Conservation (phyloP, 768 basidiomycete species). For the Boletus huronensis region DNA sequence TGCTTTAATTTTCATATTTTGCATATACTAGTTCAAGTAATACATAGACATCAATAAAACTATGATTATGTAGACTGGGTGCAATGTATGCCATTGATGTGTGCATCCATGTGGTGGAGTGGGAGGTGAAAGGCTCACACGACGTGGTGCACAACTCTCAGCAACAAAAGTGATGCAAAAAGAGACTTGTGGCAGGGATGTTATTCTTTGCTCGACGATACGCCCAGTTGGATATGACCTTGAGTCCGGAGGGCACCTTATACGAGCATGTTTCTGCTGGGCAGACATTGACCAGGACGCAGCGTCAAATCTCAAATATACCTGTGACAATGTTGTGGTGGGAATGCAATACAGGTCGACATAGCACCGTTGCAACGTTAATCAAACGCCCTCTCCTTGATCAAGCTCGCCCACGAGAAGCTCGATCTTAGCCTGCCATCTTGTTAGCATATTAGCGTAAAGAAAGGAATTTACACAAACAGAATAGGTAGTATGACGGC, state of each 20-base stretch:
- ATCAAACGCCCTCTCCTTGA: constrained; percentile 51
- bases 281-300: not conserved
- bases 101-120: not conserved
- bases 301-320: not conserved
- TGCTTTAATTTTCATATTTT: constrained; percentile 21
- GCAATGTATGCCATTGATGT: constrained; percentile 11
- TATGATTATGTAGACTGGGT: too few species aligned
- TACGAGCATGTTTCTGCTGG: constrained; percentile 49
- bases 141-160: not conserved
- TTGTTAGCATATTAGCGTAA: constrained; percentile 4
- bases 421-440: constrained; percentile 58
- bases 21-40: not conserved
- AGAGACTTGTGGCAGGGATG: not conserved
- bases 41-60: not conserved
- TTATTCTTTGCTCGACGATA: constrained; percentile 73
- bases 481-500: constrained; percentile 61
- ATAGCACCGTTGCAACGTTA: not conserved
- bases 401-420: constrained; percentile 61
- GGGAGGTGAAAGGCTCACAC: not conserved
- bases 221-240: constrained; percentile 62
- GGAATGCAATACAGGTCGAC: constrained; percentile 1
- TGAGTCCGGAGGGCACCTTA: constrained; percentile 69
- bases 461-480: constrained; percentile 38
- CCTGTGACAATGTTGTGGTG: not conserved
- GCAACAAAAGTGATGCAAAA: not conserved